A percentile compares a stretch with the other conserved stretches of the same genome.
Conservation (phyloP, 495 filamentous ascomycete species). For the Baudoinia panamericana region DNA sequence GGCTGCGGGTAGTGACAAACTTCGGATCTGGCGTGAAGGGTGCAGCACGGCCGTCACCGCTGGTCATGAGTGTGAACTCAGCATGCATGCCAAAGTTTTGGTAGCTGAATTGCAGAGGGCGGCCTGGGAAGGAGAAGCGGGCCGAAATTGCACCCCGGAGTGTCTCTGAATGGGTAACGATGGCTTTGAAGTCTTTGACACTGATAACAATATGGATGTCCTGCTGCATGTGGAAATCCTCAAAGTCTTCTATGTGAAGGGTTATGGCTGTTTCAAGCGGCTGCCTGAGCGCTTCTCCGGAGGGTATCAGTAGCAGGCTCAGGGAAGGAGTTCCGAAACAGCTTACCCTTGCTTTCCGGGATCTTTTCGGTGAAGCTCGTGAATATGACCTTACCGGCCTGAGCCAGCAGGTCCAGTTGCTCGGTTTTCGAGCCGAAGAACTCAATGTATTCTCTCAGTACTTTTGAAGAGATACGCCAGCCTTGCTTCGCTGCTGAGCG, state of each 20-base stretch:
- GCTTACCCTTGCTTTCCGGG: conserved; percentile 61
- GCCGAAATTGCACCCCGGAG: conserved; percentile 57
- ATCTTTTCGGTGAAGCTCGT: conserved; percentile 94
- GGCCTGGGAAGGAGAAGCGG: conserved; percentile 65
- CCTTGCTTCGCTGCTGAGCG: conserved; percentile 51
- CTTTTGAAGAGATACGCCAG: conserved; percentile 65
- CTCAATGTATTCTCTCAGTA: conserved; percentile 72
- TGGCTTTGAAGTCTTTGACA: conserved; percentile 89
- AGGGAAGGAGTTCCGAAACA: neutral
- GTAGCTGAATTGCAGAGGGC: conserved; percentile 76
- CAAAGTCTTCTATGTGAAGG: conserved; percentile 75
- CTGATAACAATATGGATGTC: conserved; percentile 76
- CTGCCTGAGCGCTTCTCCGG: conserved; percentile 68
- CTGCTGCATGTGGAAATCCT: conserved; percentile 63
- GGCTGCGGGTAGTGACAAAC: conserved; percentile 15
- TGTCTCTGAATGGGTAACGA: conserved; percentile 71
- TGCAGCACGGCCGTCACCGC: conserved; percentile 52
- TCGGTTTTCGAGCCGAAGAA: conserved; percentile 87
- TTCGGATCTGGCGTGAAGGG: conserved; percentile 20
- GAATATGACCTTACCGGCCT: conserved; percentile 58
- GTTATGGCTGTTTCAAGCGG: conserved; percentile 86
- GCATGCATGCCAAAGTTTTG: conserved; percentile 56
- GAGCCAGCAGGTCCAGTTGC: conserved; percentile 74
- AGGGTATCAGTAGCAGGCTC: conserved; percentile 24
- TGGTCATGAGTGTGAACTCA: conserved; percentile 90